Base-by-base conservation (phyloP, 176 grass and related monocot genomes). In the Chrysopogon serrulatus region DNA sequence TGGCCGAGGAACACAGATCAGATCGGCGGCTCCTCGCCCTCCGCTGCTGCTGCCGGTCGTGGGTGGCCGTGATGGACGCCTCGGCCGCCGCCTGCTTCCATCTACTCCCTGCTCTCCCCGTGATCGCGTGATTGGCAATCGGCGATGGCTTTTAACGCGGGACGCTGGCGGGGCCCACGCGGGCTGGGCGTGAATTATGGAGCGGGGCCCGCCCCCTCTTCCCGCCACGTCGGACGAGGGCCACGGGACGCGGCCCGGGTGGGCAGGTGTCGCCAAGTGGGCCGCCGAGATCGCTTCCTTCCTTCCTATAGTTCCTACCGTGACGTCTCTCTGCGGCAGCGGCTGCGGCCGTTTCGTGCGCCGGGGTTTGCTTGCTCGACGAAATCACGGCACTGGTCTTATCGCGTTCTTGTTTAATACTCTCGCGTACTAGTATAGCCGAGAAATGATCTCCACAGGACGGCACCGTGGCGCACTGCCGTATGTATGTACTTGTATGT, bases 291-390 rank as follows among this genome's bases (percentile, higher is more conserved):
- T 59, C 54, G 54, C 54, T 59, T 26, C 23, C 23, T 57, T 57
- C 54, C 54, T 57, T n/a, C 21, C 23, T 9, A n/a, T n/a, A n/a
- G n/a, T n/a, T n/a, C n/a, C n/a, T 56, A 19, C 47, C 21, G 37
- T 43, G 37, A 43, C 23, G 67, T 31, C 59, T 1, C 76, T 57
- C 81, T 14, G 18, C 7, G 49, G 10, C 15, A 0, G 14, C 44
- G 19, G 16, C 66, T 1, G 30, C 27, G 57, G 57, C 76, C 63
- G 87, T 80, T 69, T 85, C 82, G 30, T 80, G 26, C 42, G 28
- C n/a, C 14, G 11, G 28, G 28, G 36, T 32, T 82, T 88, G 87
- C 76, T 89, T 82, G 78, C 3, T 23, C 31, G 19, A 86, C 7
- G 36, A 18, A 51, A 71, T 11, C 63, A 85, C 78, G 77, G 36